phyloP scores from a whole-genome alignment of 805 yeast genomes.

The Tetrapisispora phaffii region DNA sequence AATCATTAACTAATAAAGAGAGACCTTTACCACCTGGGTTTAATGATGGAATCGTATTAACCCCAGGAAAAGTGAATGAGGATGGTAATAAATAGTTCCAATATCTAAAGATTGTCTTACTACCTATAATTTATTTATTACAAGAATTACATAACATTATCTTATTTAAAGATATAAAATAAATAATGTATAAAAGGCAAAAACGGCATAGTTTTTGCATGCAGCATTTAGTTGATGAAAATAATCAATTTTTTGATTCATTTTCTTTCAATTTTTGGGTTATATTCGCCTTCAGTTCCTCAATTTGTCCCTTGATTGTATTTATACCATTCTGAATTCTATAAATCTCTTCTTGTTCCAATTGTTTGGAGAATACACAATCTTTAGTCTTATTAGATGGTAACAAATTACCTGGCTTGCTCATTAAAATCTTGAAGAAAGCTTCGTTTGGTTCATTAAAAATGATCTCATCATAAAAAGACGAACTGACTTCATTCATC shows the following conservation, averaged over 20 bases:
- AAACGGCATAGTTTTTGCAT: neutral
- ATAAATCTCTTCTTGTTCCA: constrained; percentile 58
- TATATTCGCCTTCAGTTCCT: constrained; percentile 33
- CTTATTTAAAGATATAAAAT: neutral
- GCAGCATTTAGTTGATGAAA: neutral
- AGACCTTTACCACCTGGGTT: constrained; percentile 3
- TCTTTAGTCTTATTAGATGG: constrained; percentile 32
- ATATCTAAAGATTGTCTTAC: neutral
- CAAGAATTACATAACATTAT: neutral
- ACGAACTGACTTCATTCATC: constrained; percentile 42
- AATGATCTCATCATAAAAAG: constrained; percentile 79
- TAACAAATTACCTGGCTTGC: constrained; percentile 49
- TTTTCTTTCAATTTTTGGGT: constrained; percentile 16
- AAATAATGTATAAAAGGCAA: neutral
- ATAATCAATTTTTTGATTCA: neutral
- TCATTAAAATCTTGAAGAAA: constrained; percentile 68
- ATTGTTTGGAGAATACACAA: constrained; percentile 37
- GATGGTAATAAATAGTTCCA: neutral
- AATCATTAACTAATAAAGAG: neutral
- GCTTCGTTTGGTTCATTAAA: constrained; percentile 93
- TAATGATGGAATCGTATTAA: neutral
- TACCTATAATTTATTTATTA: no score
- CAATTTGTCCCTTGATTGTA: constrained; percentile 37
- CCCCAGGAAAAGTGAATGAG: neutral
- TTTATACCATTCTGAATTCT: constrained; percentile 40